phyloP scores from a whole-genome alignment of 768 basidiomycete species.

The Hortiboletus campestris region DNA sequence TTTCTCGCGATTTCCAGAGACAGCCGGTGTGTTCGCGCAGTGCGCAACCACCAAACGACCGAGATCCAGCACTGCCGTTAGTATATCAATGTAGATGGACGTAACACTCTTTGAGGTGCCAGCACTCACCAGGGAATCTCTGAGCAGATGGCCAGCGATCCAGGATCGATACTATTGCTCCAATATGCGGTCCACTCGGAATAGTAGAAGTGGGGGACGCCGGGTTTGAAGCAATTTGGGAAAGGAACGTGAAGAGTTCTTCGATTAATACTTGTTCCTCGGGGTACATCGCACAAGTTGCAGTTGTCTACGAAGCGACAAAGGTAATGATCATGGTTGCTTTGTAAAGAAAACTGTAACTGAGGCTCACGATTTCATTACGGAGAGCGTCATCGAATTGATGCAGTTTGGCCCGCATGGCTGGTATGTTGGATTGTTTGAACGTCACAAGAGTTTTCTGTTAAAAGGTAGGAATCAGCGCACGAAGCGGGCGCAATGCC shows the following conservation, averaged over 20 bases:
- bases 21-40: slow-evolving; percentile 51
- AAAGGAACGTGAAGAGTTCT: slow-evolving; percentile 61
- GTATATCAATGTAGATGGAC: not conserved
- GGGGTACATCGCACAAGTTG: slow-evolving; percentile 66
- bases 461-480: not conserved
- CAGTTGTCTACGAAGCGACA: slow-evolving; percentile 53
- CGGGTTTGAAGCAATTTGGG: slow-evolving; percentile 43
- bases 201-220: slow-evolving; percentile 28
- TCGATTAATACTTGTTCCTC: slow-evolving; percentile 58
- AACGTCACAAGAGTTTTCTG: slow-evolving; percentile 72
- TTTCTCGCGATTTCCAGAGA: slow-evolving; percentile 41
- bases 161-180: slow-evolving; percentile 60
- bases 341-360: not conserved
- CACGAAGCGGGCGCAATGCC: not conserved
- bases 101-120: not conserved
- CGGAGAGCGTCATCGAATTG: slow-evolving; percentile 71
- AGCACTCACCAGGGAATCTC: slow-evolving; percentile 63
- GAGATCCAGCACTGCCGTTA: slow-evolving; percentile 74
- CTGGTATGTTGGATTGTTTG: slow-evolving; percentile 77
- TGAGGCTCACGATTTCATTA: slow-evolving; percentile 60
- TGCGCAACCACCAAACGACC: slow-evolving; percentile 71
- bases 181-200: slow-evolving; percentile 50
- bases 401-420: slow-evolving; percentile 75
- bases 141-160: slow-evolving; percentile 73
- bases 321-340: not conserved